Evolutionary conservation across 768 basidiomycete species (phyloP).

Genomic region (Mycena amicta): DNA sequence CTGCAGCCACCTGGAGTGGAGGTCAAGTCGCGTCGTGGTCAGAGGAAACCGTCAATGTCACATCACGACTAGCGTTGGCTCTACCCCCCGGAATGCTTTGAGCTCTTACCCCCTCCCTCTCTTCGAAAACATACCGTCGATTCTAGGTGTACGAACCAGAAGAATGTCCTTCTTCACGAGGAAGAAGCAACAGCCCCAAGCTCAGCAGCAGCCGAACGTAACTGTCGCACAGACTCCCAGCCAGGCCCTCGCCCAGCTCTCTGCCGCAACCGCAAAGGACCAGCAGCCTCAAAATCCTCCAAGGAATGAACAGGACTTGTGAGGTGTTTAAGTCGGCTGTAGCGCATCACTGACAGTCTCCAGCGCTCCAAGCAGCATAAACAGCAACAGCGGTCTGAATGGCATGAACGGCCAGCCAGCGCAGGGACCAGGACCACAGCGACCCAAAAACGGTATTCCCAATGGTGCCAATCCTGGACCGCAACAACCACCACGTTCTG

Average conservation of each 20-base stretch:
- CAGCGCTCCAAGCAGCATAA: slow-evolving; percentile 27
- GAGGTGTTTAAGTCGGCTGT: too few relatives aligned
- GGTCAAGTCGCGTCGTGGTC: not conserved
- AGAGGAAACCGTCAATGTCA: too few relatives aligned
- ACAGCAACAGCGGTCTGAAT: slow-evolving; percentile 25
- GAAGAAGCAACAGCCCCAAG: slow-evolving; percentile 71
- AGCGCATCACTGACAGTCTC: slow-evolving; percentile 10
- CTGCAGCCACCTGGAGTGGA: too few relatives aligned
- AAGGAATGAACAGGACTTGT: slow-evolving; percentile 27
- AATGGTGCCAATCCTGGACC: slow-evolving; percentile 3
- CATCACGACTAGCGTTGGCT: not conserved
- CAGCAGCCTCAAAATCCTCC: slow-evolving; percentile 31
- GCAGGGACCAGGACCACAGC: not conserved
- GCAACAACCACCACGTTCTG: slow-evolving; percentile 46
- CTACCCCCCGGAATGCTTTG: slow-evolving; percentile 3
- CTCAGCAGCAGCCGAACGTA: slow-evolving; percentile 49
- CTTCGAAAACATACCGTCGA: slow-evolving; percentile 65
- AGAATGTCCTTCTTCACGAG: slow-evolving; percentile 95
- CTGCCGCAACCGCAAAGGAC: slow-evolving; percentile 31
- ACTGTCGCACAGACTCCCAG: slow-evolving; percentile 65
- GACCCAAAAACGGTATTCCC: not conserved
- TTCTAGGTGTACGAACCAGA: slow-evolving; percentile 59
- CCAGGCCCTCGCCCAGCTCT: slow-evolving; percentile 67
- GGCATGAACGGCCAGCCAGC: slow-evolving; percentile 20
- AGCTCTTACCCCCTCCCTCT: slow-evolving; percentile 19